Percentiles rank a stretch among this genome's conserved stretches.
Evolutionary conservation across 2,329 filamentous ascomycete genomes (phyloP).

Genomic region (Apiospora aurea): DNA sequence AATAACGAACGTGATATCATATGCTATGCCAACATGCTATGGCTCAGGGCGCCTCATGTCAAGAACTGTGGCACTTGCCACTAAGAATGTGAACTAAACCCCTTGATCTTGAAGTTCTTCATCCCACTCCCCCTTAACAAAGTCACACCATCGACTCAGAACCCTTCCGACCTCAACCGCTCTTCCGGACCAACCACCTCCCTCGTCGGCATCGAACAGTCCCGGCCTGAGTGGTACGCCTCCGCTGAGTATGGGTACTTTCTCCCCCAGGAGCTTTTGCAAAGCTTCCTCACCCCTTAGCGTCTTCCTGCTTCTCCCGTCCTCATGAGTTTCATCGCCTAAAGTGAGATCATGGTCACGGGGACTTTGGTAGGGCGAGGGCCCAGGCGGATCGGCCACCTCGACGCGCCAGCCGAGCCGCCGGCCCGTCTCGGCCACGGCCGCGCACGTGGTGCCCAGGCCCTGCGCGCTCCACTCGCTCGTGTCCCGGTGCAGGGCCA

Average conservation of each 20-base stretch:
- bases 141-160: constrained; percentile 71
- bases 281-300: constrained; percentile 29
- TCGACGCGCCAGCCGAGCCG: constrained; percentile 52
- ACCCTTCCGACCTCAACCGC: constrained; percentile 65
- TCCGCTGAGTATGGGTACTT: constrained; percentile 68
- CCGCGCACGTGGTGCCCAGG: constrained; percentile 66
- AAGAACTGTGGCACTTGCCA: not conserved
- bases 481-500: constrained; percentile 70
- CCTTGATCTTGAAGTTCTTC: not conserved
- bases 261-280: constrained; percentile 53
- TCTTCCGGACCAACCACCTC: constrained; percentile 60
- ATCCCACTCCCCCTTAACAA: constrained; percentile 50
- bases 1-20: not conserved
- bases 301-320: no score
- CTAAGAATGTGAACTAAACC: not conserved
- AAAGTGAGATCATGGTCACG: not conserved
- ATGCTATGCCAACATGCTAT: not conserved
- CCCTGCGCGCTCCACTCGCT: constrained; percentile 81
- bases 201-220: constrained; percentile 51
- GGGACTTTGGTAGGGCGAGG: not conserved
- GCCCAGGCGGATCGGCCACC: constrained; percentile 53
- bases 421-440: constrained; percentile 66
- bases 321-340: not conserved
- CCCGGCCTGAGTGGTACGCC: constrained; percentile 41
- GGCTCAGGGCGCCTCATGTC: not conserved